These are phyloP conservation scores for Coemansia sp. DNA, from an alignment of 192 early-diverging fungal species.

Conservation along the genomic window DNA sequence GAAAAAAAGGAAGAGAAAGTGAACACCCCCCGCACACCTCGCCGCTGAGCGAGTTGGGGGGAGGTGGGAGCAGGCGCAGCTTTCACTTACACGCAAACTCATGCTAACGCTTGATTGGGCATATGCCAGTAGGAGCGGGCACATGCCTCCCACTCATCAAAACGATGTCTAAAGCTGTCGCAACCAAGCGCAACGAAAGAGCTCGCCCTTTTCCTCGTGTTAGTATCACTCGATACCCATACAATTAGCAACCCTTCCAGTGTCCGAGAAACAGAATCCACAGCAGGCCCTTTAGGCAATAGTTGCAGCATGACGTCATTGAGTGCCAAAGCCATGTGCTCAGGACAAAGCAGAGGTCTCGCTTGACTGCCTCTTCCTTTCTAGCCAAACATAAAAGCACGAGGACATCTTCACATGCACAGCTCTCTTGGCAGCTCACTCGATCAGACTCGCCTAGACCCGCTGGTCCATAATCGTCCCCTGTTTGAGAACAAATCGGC, in stretches of 20 bases:
- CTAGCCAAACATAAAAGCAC: background rate
- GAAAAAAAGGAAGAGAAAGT: background rate
- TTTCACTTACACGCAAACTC: background rate
- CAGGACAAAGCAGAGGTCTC: background rate
- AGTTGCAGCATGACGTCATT: conserved; percentile 1
- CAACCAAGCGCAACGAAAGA: background rate
- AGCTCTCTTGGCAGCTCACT: background rate
- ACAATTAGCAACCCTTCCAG: background rate
- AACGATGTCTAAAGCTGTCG: background rate
- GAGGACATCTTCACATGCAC: background rate
- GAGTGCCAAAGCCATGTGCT: background rate
- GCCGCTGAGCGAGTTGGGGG: background rate
- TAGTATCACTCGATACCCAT: background rate
- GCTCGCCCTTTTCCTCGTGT: background rate
- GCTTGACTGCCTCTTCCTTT: background rate
- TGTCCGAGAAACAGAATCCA: background rate
- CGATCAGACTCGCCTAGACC: background rate
- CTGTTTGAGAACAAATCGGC: background rate
- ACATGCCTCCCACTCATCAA: background rate
- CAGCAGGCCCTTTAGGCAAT: background rate
- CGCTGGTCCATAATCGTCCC: background rate
- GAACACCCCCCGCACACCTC: background rate
- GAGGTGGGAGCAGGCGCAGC: background rate
- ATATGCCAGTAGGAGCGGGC: conserved; percentile 5
- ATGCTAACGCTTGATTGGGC: conserved; percentile 12